Evolutionary conservation across 1,284 basidiomycete genomes (phyloP).

Genomic region (Neonothopanus nambi): DNA sequence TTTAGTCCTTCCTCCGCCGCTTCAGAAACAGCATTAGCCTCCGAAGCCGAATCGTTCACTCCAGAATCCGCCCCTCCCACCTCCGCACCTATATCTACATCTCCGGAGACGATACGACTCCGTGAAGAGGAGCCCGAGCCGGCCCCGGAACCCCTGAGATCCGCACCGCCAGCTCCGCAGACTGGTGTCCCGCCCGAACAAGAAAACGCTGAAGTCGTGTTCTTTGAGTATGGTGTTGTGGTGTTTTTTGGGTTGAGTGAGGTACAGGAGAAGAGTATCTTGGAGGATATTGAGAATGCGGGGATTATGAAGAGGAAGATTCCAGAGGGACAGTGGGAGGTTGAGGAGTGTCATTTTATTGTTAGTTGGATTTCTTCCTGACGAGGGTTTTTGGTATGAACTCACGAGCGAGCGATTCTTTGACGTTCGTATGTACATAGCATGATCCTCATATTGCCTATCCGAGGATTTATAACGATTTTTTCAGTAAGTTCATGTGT

Average conservation of each 20-base stretch:
- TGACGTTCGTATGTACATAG: constrained; percentile 44
- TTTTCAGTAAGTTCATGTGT: constrained; percentile 73
- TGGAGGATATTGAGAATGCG: constrained; percentile 81
- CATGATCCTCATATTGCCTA: constrained; percentile 86
- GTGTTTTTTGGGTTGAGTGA: constrained; percentile 88
- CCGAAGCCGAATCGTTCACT: constrained; percentile 15
- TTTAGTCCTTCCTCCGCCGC: constrained; percentile 15
- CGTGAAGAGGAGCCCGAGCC: too few species aligned
- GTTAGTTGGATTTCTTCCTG: constrained; percentile 41
- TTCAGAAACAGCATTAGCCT: constrained; percentile 17
- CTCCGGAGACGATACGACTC: constrained; percentile 2
- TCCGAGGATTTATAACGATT: constrained; percentile 89
- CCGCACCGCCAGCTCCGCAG: neutral
- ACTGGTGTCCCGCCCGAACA: constrained; percentile 34
- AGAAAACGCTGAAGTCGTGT: constrained; percentile 80
- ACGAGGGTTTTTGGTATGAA: neutral
- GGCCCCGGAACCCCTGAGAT: too few species aligned
- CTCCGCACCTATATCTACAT: constrained; percentile 12
- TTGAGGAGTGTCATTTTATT: constrained; percentile 87
- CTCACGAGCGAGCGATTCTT: too few species aligned
- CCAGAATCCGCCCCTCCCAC: constrained; percentile 6
- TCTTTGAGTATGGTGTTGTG: constrained; percentile 84
- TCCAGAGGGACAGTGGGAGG: constrained; percentile 78
- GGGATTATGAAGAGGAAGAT: constrained; percentile 63
- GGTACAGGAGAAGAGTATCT: constrained; percentile 71